phyloP scores from a whole-genome alignment of 2,329 filamentous ascomycete genomes.

The Chaetomium globosum region DNA sequence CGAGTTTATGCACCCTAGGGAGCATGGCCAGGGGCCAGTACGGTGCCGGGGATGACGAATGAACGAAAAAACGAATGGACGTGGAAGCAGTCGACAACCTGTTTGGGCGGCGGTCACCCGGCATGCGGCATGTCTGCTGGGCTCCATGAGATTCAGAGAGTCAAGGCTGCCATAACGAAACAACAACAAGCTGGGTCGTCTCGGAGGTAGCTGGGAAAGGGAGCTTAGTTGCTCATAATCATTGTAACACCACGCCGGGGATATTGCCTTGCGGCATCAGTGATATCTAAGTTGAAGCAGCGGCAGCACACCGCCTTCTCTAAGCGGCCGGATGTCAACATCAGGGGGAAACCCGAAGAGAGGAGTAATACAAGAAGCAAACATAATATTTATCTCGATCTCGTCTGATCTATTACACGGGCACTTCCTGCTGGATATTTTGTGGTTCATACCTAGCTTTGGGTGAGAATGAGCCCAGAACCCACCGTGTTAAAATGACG shows the following conservation, averaged over 20 bases:
- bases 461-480: not conserved
- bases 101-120: not conserved
- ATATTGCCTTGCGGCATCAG: not conserved
- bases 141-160: not conserved
- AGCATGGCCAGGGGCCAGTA: not conserved
- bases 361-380: not conserved
- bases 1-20: conserved; percentile 26
- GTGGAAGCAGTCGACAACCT: no score
- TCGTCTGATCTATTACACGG: not conserved
- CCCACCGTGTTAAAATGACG: not conserved
- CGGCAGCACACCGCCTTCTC: not conserved
- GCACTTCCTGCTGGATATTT: not conserved
- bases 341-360: not conserved
- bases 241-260: not conserved
- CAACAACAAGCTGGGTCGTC: not conserved
- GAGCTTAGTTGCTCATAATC: not conserved
- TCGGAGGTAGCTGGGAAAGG: not conserved
- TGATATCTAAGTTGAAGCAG: not conserved
- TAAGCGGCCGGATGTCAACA: not conserved
- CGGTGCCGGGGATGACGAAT: not conserved
- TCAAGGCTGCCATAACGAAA: not conserved
- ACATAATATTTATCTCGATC: not conserved
- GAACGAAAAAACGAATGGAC: no score
- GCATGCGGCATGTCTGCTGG: not conserved
- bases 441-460: no score